Evolutionary conservation across 352 stramenopile genomes (phyloP).

Genomic region (Pythium diclinum): DNA sequence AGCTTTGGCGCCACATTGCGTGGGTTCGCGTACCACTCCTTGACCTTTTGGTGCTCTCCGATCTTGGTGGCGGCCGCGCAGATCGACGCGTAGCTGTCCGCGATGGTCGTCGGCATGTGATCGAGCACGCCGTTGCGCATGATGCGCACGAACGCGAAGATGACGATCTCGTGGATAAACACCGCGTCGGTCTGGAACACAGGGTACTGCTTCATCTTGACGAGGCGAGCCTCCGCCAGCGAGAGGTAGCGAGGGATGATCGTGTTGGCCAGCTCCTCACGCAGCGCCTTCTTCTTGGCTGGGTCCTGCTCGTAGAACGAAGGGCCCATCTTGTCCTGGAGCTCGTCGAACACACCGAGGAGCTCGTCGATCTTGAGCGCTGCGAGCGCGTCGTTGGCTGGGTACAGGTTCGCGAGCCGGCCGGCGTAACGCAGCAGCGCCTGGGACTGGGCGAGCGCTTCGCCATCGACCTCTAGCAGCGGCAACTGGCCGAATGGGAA

Average conservation of each 20-base stretch:
- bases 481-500: constrained; percentile 36
- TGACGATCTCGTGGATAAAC: constrained; percentile 32
- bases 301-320: constrained; percentile 31
- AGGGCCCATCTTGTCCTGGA: constrained; percentile 22
- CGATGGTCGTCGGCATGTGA: constrained; percentile 33
- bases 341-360: constrained; percentile 30
- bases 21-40: constrained; percentile 32
- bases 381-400: constrained; percentile 28
- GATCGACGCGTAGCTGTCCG: constrained; percentile 22
- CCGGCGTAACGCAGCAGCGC: constrained; percentile 41
- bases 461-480: constrained; percentile 32
- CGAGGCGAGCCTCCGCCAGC: constrained; percentile 31
- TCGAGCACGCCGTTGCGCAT: constrained; percentile 31
- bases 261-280: constrained; percentile 29
- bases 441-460: constrained; percentile 31
- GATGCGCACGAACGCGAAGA: constrained; percentile 28
- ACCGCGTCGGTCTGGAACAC: constrained; percentile 24
- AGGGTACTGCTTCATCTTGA: constrained; percentile 26
- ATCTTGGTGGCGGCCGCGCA: constrained; percentile 24
- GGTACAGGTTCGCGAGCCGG: constrained; percentile 35
- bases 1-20: constrained; percentile 26
- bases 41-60: constrained; percentile 30
- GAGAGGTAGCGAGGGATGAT: constrained; percentile 30
- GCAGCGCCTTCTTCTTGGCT: constrained; percentile 36
- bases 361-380: constrained; percentile 36